Evolutionary conservation across 2,329 filamentous ascomycete species (phyloP), one percentile per base, ranked within the genome.

Genomic region (Emergomyces pasteurianus): DNA sequence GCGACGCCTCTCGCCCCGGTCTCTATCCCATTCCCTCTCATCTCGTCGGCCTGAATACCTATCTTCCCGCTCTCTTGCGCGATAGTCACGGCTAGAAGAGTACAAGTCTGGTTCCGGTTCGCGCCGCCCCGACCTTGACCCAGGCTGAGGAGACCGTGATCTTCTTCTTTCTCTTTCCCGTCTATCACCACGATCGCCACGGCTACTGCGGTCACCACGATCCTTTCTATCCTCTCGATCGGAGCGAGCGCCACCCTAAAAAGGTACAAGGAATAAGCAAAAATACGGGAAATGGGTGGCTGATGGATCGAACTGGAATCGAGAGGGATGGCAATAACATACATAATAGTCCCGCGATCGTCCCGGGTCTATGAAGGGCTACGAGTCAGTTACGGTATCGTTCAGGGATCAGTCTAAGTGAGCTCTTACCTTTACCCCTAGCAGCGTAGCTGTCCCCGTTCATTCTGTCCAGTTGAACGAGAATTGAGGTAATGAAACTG

Each of bases 11-110:
- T 78, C 78, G 42, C 83, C 80, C 64, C 87, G 80, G 63, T 92
- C 89, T 71, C 87, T 82, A 71, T 88, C 86, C 86, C 88, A 90
- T 65, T 88, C 88, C 65, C 88, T 82, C n/a, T 90, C 88, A 59
- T 86, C 83, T 61, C 84, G 80, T 61, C 84, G 80, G 64, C 88
- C 86, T 43, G 85, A 84, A 72, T 96, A 96, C 71, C 92, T 84
- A 68, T 96, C 92, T 75, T 97, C 92, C 64, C 92, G 88, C 78
- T 97, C 92, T 64, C 92, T 83, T 73, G 95, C 92, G 72, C 92
- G 85, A 74, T 96, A 95, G 77, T 87, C 92, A 67, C 92, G 88
- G 75, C 91, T 96, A 6, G 89, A 91, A 23, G 92, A 95, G 77
- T 97, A 97, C 61, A 89, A 86, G 75, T 96, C 91, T 73, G 85